Evolutionary conservation across 192 early-diverging fungal genomes (phyloP).

Genomic region (Gryganskiella cystojenkinii): DNA sequence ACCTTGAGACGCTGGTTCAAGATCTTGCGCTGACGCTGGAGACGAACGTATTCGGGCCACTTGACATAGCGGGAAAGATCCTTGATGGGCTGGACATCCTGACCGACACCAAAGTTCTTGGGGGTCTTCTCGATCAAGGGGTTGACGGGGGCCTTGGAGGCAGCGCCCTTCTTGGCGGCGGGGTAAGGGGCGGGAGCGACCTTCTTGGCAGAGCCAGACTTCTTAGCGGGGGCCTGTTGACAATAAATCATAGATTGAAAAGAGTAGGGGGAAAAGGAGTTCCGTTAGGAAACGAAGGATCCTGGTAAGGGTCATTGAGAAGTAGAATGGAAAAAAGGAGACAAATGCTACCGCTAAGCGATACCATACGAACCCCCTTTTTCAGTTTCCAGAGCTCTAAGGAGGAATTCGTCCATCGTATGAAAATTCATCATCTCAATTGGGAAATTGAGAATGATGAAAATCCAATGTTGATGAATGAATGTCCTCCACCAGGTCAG

Average conservation of each 20-base stretch:
- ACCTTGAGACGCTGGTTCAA: slow-evolving; percentile 99
- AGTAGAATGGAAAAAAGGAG: slow-evolving; percentile 1
- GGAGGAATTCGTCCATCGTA: no score
- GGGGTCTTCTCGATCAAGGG: slow-evolving; percentile 95
- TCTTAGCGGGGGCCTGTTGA: slow-evolving; percentile 56
- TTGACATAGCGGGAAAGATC: slow-evolving; percentile 98
- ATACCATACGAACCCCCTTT: no score
- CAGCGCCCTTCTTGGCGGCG: slow-evolving; percentile 76
- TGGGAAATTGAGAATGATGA: no score
- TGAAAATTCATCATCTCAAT: no score
- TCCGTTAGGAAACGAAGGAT: background rate
- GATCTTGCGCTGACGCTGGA: slow-evolving; percentile 99
- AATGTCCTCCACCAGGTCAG: no score
- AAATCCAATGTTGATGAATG: no score
- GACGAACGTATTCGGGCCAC: slow-evolving; percentile 99
- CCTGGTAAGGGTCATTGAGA: slow-evolving; percentile 51
- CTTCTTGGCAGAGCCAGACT: slow-evolving; percentile 81
- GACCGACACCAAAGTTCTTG: slow-evolving; percentile 96
- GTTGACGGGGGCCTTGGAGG: slow-evolving; percentile 78
- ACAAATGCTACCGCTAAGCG: no score
- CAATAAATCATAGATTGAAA: background rate
- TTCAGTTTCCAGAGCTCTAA: no score
- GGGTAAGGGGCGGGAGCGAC: slow-evolving; percentile 90
- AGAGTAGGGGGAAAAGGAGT: background rate
- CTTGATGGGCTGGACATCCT: slow-evolving; percentile 95